Conservation (phyloP, 2,329 filamentous ascomycete genomes). For the Colletotrichum tropicale region DNA sequence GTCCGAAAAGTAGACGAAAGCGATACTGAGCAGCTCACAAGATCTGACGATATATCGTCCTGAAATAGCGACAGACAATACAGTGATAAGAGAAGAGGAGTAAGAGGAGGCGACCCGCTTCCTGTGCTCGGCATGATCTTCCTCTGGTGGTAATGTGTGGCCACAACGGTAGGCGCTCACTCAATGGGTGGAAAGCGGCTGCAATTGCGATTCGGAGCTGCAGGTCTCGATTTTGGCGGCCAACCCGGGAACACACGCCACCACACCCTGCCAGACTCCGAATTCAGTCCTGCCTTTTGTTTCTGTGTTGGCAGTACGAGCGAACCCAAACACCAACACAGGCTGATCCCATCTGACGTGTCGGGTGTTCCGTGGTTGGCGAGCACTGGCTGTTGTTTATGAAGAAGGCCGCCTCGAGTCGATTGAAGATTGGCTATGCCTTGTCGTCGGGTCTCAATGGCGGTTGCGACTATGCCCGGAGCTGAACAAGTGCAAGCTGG, state of each 20-base stretch:
- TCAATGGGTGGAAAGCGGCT: constrained; percentile 14
- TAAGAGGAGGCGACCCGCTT: background rate
- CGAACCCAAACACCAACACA: background rate
- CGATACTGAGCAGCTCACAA: background rate
- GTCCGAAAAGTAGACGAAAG: background rate
- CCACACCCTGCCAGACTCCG: background rate
- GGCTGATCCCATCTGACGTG: constrained; percentile 18
- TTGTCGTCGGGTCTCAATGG: background rate
- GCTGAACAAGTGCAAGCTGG: background rate
- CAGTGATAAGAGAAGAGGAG: background rate
- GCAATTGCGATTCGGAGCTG: constrained; percentile 20
- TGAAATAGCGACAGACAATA: background rate
- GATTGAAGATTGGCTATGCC: background rate
- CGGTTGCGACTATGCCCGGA: background rate
- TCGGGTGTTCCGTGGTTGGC: background rate
- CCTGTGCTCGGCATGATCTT: background rate
- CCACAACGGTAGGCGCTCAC: background rate
- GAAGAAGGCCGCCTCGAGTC: background rate
- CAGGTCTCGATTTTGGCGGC: constrained; percentile 21
- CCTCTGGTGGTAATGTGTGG: background rate
- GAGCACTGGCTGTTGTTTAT: background rate
- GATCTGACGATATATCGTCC: background rate
- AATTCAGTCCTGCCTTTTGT: background rate
- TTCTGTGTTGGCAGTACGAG: constrained; percentile 11
- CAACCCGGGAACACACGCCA: constrained; percentile 8